phyloP scores from a whole-genome alignment of 2,329 filamentous ascomycete genomes.

The Calonectria naviculata region DNA sequence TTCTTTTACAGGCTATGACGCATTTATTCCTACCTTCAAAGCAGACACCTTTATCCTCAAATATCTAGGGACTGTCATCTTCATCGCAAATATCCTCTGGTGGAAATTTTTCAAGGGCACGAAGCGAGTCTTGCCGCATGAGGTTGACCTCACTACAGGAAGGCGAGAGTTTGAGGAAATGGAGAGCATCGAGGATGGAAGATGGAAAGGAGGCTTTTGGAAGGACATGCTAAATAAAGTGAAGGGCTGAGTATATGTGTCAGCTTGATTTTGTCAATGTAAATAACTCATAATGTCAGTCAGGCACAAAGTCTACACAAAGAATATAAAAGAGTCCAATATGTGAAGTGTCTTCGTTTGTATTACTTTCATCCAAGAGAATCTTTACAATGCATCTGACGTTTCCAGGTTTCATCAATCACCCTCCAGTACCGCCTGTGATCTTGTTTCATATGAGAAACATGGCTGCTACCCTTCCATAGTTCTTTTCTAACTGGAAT shows the following conservation, averaged over 20 bases:
- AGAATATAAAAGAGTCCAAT: too few relatives aligned
- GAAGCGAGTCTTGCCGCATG: conserved; percentile 57
- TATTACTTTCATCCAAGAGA: too few relatives aligned
- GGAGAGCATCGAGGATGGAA: conserved; percentile 8
- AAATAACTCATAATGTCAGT: neutral
- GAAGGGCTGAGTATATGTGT: neutral
- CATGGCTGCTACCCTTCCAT: too few relatives aligned
- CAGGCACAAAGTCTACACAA: too few relatives aligned
- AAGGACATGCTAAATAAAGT: neutral
- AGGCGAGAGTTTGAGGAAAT: conserved; percentile 44
- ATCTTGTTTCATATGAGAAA: too few relatives aligned
- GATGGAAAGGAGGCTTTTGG: conserved; percentile 20
- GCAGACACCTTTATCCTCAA: conserved; percentile 72
- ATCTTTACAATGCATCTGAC: too few relatives aligned
- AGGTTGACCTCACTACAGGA: conserved; percentile 67
- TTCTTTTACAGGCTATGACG: conserved; percentile 61
- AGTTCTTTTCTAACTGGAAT: too few relatives aligned
- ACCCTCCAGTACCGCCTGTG: too few relatives aligned
- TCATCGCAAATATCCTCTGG: conserved; percentile 69
- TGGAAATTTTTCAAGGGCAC: conserved; percentile 73
- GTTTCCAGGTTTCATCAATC: too few relatives aligned
- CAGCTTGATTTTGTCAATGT: neutral
- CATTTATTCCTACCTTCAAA: conserved; percentile 73
- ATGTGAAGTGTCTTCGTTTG: too few relatives aligned
- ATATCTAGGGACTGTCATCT: conserved; percentile 52